Evolutionary conservation across 169 alveolate genomes (phyloP).

Genomic region (Theileria parva): DNA sequence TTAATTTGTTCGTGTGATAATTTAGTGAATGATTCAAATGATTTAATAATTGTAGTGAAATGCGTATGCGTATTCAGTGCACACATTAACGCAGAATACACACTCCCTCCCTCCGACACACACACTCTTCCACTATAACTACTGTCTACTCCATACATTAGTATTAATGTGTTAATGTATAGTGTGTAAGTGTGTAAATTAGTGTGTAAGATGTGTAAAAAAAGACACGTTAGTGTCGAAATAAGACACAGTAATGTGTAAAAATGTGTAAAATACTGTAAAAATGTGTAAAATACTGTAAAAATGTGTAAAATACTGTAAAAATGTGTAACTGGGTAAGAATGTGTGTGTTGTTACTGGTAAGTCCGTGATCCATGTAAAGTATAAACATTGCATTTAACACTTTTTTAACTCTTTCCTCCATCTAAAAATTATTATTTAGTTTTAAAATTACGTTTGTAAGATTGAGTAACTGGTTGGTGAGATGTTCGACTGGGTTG

Average conservation of each 20-base stretch:
- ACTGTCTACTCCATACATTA: constrained; percentile 19
- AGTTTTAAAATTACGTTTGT: too few relatives aligned
- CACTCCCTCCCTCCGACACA: constrained; percentile 41
- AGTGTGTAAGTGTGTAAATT: too few relatives aligned
- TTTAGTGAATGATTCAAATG: not conserved
- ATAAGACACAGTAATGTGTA: too few relatives aligned
- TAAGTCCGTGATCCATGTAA: constrained; percentile 64
- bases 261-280: too few relatives aligned
- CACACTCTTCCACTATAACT: constrained; percentile 46
- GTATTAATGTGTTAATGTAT: not conserved
- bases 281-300: too few relatives aligned
- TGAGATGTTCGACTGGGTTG: too few relatives aligned
- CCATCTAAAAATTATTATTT: not conserved
- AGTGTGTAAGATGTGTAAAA: too few relatives aligned
- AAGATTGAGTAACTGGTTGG: too few relatives aligned
- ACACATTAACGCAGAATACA: constrained; percentile 33
- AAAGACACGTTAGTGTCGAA: too few relatives aligned
- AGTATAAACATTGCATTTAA: constrained; percentile 37
- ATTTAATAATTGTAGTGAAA: constrained; percentile 13
- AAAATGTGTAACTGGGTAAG: too few relatives aligned
- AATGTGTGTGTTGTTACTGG: constrained; percentile 47
- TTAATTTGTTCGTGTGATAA: not conserved
- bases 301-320: too few relatives aligned
- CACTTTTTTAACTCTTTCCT: not conserved
- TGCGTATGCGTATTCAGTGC: constrained; percentile 48